phyloP scores from a whole-genome alignment of 1,284 basidiomycete species.

The Naganishia cerealis region DNA sequence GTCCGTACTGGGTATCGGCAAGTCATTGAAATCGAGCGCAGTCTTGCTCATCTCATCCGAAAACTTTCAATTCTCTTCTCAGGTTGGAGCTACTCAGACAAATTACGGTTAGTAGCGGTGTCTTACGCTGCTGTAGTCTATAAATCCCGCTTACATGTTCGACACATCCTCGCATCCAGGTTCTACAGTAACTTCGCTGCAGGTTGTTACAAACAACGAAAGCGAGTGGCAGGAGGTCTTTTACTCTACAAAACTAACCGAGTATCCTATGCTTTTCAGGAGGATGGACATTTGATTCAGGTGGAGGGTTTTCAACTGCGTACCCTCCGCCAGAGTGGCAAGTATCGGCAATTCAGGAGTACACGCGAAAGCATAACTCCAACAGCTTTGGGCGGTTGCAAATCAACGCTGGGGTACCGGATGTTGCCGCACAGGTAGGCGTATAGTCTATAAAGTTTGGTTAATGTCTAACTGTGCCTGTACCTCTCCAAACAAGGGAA shows the following conservation, averaged over 20 bases:
- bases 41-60: not conserved
- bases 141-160: not conserved
- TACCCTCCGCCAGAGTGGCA: slow-evolving; percentile 9
- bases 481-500: not conserved
- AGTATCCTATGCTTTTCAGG: not conserved
- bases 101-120: not conserved
- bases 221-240: not conserved
- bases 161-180: not conserved
- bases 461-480: not conserved
- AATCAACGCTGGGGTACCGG: slow-evolving; percentile 17
- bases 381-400: slow-evolving; percentile 2
- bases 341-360: slow-evolving; percentile 1
- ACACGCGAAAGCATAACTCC: slow-evolving; percentile 2
- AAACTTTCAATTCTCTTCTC: too few species aligned
- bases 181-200: slow-evolving; percentile 23
- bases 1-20: slow-evolving; percentile 20
- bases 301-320: slow-evolving; percentile 14
- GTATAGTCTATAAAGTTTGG: too few species aligned
- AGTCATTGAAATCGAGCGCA: not conserved
- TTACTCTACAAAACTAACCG: not conserved
- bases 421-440: slow-evolving; percentile 12
- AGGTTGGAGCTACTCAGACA: slow-evolving; percentile 22
- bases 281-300: slow-evolving; percentile 20
- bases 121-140: not conserved
- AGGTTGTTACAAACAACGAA: slow-evolving; percentile 18